Conservation (phyloP, 352 stramenopile species). For the Globisporangium parvum region DNA sequence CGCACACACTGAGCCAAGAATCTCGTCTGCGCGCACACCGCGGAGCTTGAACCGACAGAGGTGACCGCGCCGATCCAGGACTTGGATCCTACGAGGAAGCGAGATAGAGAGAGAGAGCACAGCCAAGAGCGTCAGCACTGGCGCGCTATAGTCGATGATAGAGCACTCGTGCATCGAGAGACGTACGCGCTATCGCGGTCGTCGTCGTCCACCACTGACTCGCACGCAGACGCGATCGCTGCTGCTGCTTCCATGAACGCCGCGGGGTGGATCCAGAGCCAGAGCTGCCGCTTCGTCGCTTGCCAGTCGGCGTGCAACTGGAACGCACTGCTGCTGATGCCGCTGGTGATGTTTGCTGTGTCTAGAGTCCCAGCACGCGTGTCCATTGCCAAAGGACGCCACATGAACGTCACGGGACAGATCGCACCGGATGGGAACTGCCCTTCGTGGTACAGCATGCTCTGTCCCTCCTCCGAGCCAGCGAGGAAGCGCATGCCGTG, state of each 20-base stretch:
- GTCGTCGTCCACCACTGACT: conserved; percentile 29
- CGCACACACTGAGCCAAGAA: conserved; percentile 25
- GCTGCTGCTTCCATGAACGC: conserved; percentile 67
- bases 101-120: background rate
- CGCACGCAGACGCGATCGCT: conserved; percentile 49
- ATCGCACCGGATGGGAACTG: conserved; percentile 63
- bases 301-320: conserved; percentile 35
- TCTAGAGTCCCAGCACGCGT: conserved; percentile 1
- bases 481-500: conserved; percentile 47
- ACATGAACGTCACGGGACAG: conserved; percentile 68
- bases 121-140: background rate
- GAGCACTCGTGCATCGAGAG: background rate
- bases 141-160: background rate
- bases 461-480: conserved; percentile 40
- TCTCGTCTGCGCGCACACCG: conserved; percentile 33
- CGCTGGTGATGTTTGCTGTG: background rate
- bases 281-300: conserved; percentile 55
- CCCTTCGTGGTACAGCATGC: conserved; percentile 44
- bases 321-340: conserved; percentile 13
- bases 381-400: conserved; percentile 43
- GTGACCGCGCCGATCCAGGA: conserved; percentile 62
- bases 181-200: conserved; percentile 2
- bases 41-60: conserved; percentile 60
- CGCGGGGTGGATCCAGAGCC: conserved; percentile 74
- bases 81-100: conserved; percentile 30